phyloP scores from a whole-genome alignment of 1,139 yeast genomes.

The Saccharomycopsis crataegensis region DNA sequence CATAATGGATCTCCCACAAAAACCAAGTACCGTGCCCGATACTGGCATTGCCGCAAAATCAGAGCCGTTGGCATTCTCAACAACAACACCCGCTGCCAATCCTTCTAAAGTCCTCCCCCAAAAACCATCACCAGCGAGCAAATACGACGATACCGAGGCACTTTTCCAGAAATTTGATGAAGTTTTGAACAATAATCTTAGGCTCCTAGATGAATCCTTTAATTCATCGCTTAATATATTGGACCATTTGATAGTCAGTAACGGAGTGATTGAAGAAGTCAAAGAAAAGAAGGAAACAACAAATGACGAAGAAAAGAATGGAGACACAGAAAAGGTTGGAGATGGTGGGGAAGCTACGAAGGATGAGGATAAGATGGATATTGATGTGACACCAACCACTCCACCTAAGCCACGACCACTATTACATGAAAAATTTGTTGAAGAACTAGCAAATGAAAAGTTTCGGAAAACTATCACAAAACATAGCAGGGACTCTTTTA shows the following conservation, averaged over 20 bases:
- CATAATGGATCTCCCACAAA: background rate
- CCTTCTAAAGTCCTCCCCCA: background rate
- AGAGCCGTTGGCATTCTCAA: background rate
- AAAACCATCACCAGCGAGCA: background rate
- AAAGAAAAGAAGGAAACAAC: background rate
- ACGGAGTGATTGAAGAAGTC: background rate
- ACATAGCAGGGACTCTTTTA: background rate
- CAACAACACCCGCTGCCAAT: background rate
- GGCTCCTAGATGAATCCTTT: constrained; percentile 5
- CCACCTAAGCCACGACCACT: background rate
- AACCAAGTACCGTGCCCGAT: background rate
- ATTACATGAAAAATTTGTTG: background rate
- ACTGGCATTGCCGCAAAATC: background rate
- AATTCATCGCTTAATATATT: background rate
- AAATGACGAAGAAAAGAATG: background rate
- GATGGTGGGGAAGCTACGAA: background rate
- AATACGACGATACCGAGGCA: constrained; percentile 3
- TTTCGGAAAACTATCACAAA: background rate
- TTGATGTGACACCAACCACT: background rate
- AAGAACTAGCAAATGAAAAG: background rate
- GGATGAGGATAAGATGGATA: background rate
- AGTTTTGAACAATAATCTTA: constrained; percentile 1
- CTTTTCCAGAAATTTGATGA: constrained; percentile 1
- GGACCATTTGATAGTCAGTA: constrained; percentile 1
- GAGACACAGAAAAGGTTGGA: background rate